These are phyloP conservation scores for Paraphoma chrysanthemicola DNA, from an alignment of 2,329 filamentous ascomycete species.

Conservation along the genomic window DNA sequence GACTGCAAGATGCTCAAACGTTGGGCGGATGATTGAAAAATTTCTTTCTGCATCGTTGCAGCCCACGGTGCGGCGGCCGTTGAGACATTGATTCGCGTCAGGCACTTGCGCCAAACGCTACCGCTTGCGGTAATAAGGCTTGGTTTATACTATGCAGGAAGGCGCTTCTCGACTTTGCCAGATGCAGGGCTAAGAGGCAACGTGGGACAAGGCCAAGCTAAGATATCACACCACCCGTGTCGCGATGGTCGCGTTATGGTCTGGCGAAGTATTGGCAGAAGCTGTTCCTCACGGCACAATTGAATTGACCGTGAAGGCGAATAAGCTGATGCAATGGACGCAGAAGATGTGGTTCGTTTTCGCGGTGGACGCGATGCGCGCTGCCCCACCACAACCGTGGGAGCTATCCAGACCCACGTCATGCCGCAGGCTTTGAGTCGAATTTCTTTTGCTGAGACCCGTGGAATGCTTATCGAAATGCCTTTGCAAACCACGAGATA, in stretches of 20 bases:
- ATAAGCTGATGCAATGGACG: not conserved
- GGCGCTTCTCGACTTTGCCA: not conserved
- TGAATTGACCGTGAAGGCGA: not conserved
- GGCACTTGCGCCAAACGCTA: too few relatives aligned
- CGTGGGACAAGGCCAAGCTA: not conserved
- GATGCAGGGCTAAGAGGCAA: not conserved
- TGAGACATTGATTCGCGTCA: not conserved
- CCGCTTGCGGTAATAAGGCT: not conserved
- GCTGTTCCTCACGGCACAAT: not conserved
- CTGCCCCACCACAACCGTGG: slow-evolving; percentile 7
- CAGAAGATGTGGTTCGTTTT: not conserved
- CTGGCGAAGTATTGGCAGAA: not conserved
- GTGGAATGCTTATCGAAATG: slow-evolving; percentile 12
- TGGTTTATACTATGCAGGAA: not conserved
- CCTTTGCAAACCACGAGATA: not conserved
- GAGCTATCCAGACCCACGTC: slow-evolving; percentile 27
- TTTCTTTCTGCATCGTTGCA: not conserved
- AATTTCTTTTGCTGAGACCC: slow-evolving; percentile 8
- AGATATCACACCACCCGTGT: slow-evolving; percentile 1
- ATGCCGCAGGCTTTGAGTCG: slow-evolving; percentile 10
- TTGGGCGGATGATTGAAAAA: too few relatives aligned
- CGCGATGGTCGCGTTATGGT: not conserved
- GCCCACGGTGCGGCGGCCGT: not conserved
- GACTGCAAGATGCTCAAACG: too few relatives aligned
- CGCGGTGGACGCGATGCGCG: not conserved